Conservation (phyloP, 1,284 basidiomycete genomes). For the Boletellus sp. region DNA sequence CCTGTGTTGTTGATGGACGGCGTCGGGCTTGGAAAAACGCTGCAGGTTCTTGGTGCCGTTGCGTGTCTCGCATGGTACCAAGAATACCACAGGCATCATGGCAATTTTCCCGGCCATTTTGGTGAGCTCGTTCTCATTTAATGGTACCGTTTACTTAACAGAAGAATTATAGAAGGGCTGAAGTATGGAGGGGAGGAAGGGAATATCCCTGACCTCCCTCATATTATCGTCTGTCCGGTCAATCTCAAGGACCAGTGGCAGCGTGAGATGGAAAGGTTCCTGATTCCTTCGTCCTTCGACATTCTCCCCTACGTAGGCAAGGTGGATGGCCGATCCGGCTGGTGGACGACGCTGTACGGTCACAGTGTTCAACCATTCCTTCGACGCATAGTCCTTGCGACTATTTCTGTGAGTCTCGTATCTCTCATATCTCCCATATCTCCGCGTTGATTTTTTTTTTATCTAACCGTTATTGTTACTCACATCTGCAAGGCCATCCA, state of each 20-base stretch:
- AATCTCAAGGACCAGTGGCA: background rate
- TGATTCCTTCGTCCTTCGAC: background rate
- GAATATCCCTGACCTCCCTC: background rate
- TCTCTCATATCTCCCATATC: too few species aligned
- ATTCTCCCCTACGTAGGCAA: background rate
- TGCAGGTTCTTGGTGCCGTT: slow-evolving; percentile 11
- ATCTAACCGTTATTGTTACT: too few species aligned
- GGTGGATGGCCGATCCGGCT: background rate
- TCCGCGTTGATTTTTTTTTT: too few species aligned
- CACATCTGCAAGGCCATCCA: background rate
- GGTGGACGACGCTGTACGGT: background rate
- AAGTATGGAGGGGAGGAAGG: slow-evolving; percentile 18
- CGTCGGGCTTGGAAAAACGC: slow-evolving; percentile 12
- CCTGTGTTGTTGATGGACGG: slow-evolving; percentile 15
- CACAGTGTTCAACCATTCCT: background rate
- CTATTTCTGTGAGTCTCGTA: background rate
- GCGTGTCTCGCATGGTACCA: slow-evolving; percentile 1
- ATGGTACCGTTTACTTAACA: background rate
- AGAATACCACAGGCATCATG: background rate
- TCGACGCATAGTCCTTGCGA: background rate
- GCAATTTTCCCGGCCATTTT: slow-evolving; percentile 6
- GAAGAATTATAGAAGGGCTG: too few species aligned
- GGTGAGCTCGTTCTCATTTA: background rate
- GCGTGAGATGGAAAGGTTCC: background rate
- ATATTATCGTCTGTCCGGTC: background rate